Evolutionary conservation across 768 basidiomycete species (phyloP).

Genomic region (Pleurotus tuber-regium): DNA sequence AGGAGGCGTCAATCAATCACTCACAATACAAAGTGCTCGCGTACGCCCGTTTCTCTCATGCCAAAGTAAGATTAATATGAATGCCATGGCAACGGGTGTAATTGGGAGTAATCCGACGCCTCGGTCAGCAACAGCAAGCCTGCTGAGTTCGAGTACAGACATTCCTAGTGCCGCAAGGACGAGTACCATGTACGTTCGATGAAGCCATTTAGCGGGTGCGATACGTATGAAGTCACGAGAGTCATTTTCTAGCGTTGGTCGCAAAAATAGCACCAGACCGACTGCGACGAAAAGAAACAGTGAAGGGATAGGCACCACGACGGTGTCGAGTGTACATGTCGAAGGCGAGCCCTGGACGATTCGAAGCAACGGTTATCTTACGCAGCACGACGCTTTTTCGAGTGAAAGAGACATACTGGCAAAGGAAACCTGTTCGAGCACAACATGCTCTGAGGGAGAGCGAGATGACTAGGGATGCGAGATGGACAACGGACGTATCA

Average conservation of each 20-base stretch:
- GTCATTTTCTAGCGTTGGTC: neutral
- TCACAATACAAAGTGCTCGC: conserved; percentile 14
- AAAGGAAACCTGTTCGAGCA: conserved; percentile 18
- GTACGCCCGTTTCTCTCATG: conserved; percentile 18
- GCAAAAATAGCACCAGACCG: conserved; percentile 7
- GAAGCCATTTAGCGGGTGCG: conserved; percentile 18
- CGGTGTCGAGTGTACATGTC: conserved; percentile 27
- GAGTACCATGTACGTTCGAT: conserved; percentile 23
- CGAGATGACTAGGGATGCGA: too few relatives aligned
- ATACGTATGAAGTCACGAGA: neutral
- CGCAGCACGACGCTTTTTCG: neutral
- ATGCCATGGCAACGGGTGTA: conserved; percentile 18
- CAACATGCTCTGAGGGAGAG: too few relatives aligned
- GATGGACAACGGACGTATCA: too few relatives aligned
- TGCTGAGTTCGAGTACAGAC: conserved; percentile 27
- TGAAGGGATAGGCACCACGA: conserved; percentile 25
- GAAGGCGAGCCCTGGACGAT: conserved; percentile 26
- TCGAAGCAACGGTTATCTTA: neutral
- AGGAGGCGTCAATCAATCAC: conserved; percentile 4
- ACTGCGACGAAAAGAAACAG: conserved; percentile 20
- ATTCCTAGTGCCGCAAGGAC: conserved; percentile 23
- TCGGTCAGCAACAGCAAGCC: conserved; percentile 22
- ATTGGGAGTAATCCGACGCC: conserved; percentile 28
- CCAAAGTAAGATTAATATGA: conserved; percentile 18
- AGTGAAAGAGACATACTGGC: conserved; percentile 13